These are phyloP conservation scores for Terana coerulea DNA, from an alignment of 768 basidiomycete species.

Conservation along the genomic window DNA sequence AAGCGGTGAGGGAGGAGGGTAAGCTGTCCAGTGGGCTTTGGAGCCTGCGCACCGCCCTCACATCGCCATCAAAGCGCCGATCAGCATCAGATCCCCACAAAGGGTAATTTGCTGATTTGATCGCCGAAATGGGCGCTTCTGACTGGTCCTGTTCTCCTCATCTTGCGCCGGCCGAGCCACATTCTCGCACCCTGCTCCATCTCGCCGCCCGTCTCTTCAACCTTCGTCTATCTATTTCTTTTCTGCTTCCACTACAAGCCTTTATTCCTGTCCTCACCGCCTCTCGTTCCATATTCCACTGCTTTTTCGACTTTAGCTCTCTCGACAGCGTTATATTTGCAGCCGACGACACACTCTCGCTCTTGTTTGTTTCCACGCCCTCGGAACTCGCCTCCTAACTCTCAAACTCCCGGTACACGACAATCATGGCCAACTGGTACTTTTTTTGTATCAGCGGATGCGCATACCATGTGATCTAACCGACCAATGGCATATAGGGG, in stretches of 20 bases:
- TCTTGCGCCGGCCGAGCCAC: too few species aligned
- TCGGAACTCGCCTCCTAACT: background rate
- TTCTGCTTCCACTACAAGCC: background rate
- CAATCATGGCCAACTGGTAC: conserved; percentile 15
- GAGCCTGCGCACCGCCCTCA: too few species aligned
- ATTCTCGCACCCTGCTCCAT: background rate
- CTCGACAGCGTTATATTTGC: background rate
- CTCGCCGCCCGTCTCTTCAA: background rate
- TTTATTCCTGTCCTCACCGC: background rate
- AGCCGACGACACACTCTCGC: background rate
- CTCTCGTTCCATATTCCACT: background rate
- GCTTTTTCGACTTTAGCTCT: too few species aligned
- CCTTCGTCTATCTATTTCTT: background rate
- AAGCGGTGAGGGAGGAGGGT: background rate
- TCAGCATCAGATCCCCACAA: background rate
- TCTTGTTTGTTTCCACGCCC: background rate
- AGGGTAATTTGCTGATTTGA: background rate
- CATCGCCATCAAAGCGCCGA: background rate
- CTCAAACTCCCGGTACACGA: background rate
- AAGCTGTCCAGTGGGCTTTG: background rate
- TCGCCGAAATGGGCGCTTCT: background rate
- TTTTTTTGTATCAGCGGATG: too few species aligned
- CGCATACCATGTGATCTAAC: too few species aligned
- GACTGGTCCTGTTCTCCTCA: too few species aligned
- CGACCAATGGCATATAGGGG: conserved; percentile 3